Conservation (phyloP, 2,329 filamentous ascomycete genomes). For the Albophoma yamanashiensis region DNA sequence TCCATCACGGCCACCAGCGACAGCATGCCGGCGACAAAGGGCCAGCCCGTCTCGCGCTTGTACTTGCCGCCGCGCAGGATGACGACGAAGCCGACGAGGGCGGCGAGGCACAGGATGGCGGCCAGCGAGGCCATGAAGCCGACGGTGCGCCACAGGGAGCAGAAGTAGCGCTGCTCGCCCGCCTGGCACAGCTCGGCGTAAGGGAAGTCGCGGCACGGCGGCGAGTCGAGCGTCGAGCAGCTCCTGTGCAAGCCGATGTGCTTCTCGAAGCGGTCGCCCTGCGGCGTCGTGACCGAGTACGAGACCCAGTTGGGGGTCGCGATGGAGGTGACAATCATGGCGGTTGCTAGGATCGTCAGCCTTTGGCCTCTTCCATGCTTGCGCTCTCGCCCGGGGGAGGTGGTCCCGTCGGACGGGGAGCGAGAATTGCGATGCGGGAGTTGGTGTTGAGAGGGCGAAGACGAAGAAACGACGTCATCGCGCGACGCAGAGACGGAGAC, state of each 20-base stretch:
- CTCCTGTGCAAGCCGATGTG: constrained; percentile 70
- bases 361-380: not conserved
- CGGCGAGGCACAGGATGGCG: constrained; percentile 70
- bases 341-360: constrained; percentile 45
- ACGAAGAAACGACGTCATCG: constrained; percentile 16
- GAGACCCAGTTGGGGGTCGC: constrained; percentile 61
- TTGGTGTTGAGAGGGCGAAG: not conserved
- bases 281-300: constrained; percentile 43
- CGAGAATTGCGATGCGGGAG: not conserved
- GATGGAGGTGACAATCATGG: constrained; percentile 61
- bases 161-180: constrained; percentile 57
- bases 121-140: constrained; percentile 83
- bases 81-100: constrained; percentile 68
- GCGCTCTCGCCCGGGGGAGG: not conserved
- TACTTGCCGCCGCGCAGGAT: constrained; percentile 70
- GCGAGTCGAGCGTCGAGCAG: constrained; percentile 60
- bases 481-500: too few relatives aligned
- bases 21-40: constrained; percentile 57
- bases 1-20: constrained; percentile 56
- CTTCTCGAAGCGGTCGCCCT: constrained; percentile 38
- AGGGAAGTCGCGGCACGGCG: constrained; percentile 40
- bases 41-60: constrained; percentile 75
- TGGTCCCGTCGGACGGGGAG: not conserved
- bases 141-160: constrained; percentile 81
- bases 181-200: constrained; percentile 21